Conservation (phyloP, 345 rosid genomes). For the Hibiscus syriacus region DNA sequence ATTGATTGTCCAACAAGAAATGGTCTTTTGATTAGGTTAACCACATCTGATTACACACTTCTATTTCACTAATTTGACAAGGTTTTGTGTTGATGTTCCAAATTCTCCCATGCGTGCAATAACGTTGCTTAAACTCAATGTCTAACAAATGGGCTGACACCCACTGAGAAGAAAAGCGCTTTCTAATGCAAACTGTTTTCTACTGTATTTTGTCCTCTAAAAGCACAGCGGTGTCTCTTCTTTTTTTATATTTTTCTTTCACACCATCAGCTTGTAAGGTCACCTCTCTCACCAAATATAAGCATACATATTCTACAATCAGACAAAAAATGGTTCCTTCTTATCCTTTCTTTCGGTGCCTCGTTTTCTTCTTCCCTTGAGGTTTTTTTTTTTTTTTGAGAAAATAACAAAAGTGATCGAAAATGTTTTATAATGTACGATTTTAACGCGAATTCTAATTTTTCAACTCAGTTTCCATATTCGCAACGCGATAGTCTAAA, state of each 20-base stretch:
- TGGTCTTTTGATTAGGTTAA: background rate
- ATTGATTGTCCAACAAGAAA: background rate
- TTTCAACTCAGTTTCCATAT: too few relatives aligned
- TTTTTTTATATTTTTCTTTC: constrained; percentile 4
- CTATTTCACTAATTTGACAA: background rate
- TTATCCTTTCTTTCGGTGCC: too few relatives aligned
- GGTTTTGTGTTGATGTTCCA: background rate
- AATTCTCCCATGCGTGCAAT: background rate
- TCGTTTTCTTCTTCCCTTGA: too few relatives aligned
- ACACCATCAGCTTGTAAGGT: constrained; percentile 15
- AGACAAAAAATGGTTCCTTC: constrained; percentile 8
- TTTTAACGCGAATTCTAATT: too few relatives aligned
- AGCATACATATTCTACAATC: background rate
- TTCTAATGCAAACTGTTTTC: constrained; percentile 9
- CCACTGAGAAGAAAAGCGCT: background rate
- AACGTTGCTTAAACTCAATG: background rate
- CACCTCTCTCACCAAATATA: constrained; percentile 26
- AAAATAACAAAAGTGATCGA: too few relatives aligned
- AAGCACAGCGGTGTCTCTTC: constrained; percentile 1
- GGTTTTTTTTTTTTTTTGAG: too few relatives aligned
- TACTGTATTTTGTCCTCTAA: constrained; percentile 19
- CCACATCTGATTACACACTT: constrained; percentile 1
- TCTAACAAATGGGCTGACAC: background rate
- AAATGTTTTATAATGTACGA: too few relatives aligned
- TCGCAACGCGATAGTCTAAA: too few relatives aligned